Conservation (phyloP, 768 basidiomycete genomes). For the Lentinus brumalis region DNA sequence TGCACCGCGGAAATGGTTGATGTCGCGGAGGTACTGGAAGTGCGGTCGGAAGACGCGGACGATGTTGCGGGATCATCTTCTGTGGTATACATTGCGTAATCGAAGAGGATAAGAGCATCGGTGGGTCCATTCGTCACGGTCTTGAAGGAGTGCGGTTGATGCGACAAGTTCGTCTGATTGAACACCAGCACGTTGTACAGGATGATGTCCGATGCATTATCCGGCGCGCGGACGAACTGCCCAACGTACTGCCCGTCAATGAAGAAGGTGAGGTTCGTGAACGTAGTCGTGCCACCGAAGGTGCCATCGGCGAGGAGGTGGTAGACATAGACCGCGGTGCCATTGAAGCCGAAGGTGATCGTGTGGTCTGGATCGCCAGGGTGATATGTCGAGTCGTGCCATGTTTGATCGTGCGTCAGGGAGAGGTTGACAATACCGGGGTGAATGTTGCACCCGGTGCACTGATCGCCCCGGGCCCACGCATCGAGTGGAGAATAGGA, state of each 20-base stretch:
- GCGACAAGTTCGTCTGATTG: background rate
- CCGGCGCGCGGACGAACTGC: background rate
- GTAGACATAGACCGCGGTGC: slow-evolving; percentile 13
- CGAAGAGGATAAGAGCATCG: slow-evolving; percentile 4
- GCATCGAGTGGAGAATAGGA: background rate
- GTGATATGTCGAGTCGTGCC: slow-evolving; percentile 16
- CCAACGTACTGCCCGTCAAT: slow-evolving; percentile 7
- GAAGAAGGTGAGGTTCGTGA: slow-evolving; percentile 16
- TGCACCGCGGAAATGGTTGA: background rate
- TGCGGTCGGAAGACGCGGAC: background rate
- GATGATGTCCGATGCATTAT: too few species aligned
- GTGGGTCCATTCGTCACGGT: background rate
- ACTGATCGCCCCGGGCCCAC: slow-evolving; percentile 3
- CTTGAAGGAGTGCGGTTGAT: background rate
- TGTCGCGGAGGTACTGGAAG: background rate
- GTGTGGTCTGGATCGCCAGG: background rate
- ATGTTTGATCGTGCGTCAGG: background rate
- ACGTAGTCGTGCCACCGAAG: background rate
- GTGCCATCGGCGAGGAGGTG: background rate
- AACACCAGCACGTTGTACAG: background rate
- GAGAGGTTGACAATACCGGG: background rate
- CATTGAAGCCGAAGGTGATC: slow-evolving; percentile 10
- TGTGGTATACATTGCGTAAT: slow-evolving; percentile 2
- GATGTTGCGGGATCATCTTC: background rate
- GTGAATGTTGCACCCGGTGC: background rate